Conservation (phyloP, 2,329 filamentous ascomycete genomes). For the Paracoccidioides lutzii region DNA sequence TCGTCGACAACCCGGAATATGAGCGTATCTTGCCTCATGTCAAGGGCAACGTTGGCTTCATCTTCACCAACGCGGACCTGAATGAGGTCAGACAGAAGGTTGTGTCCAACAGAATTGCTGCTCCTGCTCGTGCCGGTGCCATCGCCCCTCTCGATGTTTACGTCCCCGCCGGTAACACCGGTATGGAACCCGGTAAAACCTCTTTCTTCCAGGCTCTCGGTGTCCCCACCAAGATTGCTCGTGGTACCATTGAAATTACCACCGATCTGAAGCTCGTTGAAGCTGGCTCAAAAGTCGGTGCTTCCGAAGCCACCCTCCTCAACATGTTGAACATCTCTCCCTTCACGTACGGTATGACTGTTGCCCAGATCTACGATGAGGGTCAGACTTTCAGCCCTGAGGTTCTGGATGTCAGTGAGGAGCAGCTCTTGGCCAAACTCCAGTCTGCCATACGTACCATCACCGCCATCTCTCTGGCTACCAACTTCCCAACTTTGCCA, state of each 20-base stretch:
- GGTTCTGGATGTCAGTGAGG: constrained; percentile 89
- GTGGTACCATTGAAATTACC: constrained; percentile 99
- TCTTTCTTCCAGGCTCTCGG: constrained; percentile 99
- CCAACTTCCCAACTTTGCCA: constrained; percentile 91
- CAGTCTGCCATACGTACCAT: constrained; percentile 71
- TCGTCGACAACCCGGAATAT: constrained; percentile 85
- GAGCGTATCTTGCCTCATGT: constrained; percentile 93
- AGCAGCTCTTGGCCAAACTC: constrained; percentile 81
- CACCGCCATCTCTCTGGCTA: constrained; percentile 77
- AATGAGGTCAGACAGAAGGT: constrained; percentile 91
- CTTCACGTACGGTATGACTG: constrained; percentile 98
- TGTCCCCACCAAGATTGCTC: constrained; percentile 99
- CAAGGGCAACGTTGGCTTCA: constrained; percentile 96
- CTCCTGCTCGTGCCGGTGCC: constrained; percentile 95
- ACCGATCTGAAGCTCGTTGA: constrained; percentile 96
- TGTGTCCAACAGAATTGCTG: constrained; percentile 90
- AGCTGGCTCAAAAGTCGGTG: constrained; percentile 84
- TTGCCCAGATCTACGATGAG: constrained; percentile 92
- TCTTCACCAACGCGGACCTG: constrained; percentile 97
- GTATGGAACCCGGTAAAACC: constrained; percentile 99
- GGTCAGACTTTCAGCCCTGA: constrained; percentile 79
- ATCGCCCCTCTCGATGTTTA: constrained; percentile 86
- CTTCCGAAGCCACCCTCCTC: constrained; percentile 94
- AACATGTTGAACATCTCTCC: constrained; percentile 99
- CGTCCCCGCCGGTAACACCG: constrained; percentile 96